Evolutionary conservation across 2,329 filamentous ascomycete genomes (phyloP), one percentile per base, ranked within the genome.

Genomic region (Gnomoniopsis sp.): DNA sequence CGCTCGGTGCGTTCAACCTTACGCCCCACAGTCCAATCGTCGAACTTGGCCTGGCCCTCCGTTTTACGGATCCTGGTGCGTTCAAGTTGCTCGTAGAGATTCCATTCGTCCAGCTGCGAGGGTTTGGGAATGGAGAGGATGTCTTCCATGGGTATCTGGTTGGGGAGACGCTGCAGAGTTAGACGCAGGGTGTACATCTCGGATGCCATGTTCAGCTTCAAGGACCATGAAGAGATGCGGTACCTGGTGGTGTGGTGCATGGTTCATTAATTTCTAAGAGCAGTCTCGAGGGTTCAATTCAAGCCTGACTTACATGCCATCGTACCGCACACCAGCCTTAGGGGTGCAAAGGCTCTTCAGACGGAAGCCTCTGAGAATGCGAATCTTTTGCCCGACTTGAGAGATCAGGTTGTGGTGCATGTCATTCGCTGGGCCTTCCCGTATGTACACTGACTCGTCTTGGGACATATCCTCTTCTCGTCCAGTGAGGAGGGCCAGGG

Each of bases 41-140:
- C 59, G 58, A 76, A 79, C 8, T 64, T 70, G 36, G 70, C 63
- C 15, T 76, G 72, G 1, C 79, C 78, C 15, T 72, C 66, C 3
- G 68, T 65, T 51, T 73, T 64, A 57, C 72, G 73, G 54, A 77
- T 71, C 66, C 72, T 72, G 53, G 76, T 75, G 12, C 71, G 74
- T 66, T 81, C 74, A 33, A 75, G 66, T 62, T 75, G 77, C 63
- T 80, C 72, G 66, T 79, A 84, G 10, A 82, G 64, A 2, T 70
- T 59, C 81, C 80, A 86, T 59, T 86, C 82, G 60, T 86, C 83
- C 6, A 82, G 63, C 65, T 85, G 79, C 2, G 81, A 82, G 2
- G 82, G 82, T 12, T 67, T 73, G 0, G 83, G 83, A 14, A 82
- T 72, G n/a, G 64, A 58, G n/a, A 68, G 62, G 10, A 84, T 63